These are phyloP conservation scores for Penicillium sp. DNA, from an alignment of 2,329 filamentous ascomycete genomes.

Conservation along the genomic window DNA sequence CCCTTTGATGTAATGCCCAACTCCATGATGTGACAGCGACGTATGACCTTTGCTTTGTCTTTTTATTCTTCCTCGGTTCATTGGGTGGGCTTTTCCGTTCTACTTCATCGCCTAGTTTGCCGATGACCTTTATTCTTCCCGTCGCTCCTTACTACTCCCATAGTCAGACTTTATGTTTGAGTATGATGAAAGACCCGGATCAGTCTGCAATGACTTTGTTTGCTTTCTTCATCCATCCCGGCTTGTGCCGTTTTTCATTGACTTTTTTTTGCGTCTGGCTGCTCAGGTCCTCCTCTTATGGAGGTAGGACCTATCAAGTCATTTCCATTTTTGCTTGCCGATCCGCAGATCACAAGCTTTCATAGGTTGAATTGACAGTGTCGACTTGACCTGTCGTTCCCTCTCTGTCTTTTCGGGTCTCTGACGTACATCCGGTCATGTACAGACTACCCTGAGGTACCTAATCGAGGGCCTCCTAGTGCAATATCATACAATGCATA, in stretches of 20 bases:
- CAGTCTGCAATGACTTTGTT: constrained; percentile 24
- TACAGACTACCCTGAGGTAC: constrained; percentile 16
- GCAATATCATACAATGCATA: constrained; percentile 18
- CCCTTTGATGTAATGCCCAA: constrained; percentile 56
- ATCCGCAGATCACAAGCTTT: constrained; percentile 6
- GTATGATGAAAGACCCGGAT: constrained; percentile 26
- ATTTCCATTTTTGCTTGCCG: constrained; percentile 5
- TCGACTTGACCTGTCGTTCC: constrained; percentile 5
- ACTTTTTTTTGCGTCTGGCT: not conserved
- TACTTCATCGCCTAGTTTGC: constrained; percentile 10
- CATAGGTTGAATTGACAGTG: constrained; percentile 7
- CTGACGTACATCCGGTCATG: constrained; percentile 30
- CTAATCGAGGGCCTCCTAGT: constrained; percentile 10
- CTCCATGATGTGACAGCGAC: constrained; percentile 39
- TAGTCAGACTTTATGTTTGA: constrained; percentile 9
- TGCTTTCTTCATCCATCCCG: constrained; percentile 2
- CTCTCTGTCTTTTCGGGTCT: constrained; percentile 13
- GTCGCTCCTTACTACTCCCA: constrained; percentile 17
- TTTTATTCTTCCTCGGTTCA: constrained; percentile 3
- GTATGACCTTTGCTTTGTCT: constrained; percentile 33
- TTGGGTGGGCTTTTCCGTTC: constrained; percentile 10
- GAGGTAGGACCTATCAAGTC: constrained; percentile 1
- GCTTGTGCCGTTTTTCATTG: constrained; percentile 3
- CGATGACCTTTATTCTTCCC: constrained; percentile 6
- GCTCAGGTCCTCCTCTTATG: not conserved